Percentiles rank a stretch among this genome's conserved stretches.
These are phyloP conservation scores for Tritrichomonas foetus DNA, from an alignment of 208 protist genomes.

Conservation along the genomic window DNA sequence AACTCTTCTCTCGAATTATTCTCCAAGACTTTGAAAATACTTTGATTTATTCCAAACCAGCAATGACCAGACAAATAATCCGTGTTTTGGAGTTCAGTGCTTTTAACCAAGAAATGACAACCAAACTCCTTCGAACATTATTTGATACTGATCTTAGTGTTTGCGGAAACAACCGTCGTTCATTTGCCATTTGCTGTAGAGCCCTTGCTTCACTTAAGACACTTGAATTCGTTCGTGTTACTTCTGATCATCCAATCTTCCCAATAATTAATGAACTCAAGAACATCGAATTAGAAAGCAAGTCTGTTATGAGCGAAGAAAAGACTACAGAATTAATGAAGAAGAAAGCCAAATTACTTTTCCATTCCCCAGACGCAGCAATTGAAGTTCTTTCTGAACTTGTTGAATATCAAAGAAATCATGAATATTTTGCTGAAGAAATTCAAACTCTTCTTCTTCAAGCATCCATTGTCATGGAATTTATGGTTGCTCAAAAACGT, in stretches of 20 bases:
- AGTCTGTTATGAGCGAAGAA: background rate
- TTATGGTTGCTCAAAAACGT: background rate
- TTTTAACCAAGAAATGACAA: background rate
- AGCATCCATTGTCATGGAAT: background rate
- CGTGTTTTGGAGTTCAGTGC: background rate
- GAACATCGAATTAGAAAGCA: too few relatives aligned
- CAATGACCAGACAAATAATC: background rate
- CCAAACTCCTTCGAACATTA: background rate
- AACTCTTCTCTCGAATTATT: too few relatives aligned
- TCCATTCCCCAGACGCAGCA: background rate
- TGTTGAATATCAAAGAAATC: background rate
- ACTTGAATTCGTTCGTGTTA: too few relatives aligned
- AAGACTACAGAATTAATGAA: background rate
- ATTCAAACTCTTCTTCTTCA: background rate
- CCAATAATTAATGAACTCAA: background rate
- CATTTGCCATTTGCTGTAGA: background rate
- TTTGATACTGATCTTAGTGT: background rate
- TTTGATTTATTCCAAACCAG: background rate
- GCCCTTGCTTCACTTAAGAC: background rate
- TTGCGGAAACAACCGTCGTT: background rate
- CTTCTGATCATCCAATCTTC: background rate
- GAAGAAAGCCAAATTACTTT: background rate
- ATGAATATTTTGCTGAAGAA: conserved; percentile 27
- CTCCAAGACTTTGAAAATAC: too few relatives aligned
- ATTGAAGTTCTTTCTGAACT: background rate